These are phyloP conservation scores for Wickerhamiella qilinensis DNA, from an alignment of 805 yeast genomes.

Conservation along the genomic window DNA sequence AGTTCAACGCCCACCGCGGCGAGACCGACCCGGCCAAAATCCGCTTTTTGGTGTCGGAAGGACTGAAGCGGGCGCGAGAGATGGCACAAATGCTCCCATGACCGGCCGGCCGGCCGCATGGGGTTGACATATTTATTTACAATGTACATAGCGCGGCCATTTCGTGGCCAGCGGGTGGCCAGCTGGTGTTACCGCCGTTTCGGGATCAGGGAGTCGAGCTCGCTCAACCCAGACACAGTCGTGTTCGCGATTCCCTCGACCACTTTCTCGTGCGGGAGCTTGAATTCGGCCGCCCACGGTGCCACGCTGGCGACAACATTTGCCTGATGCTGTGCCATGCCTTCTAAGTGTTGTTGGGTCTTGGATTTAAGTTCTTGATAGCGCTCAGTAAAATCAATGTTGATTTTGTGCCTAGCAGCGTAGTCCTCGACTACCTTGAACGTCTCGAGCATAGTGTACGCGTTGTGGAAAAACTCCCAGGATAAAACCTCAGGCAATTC, in stretches of 20 bases:
- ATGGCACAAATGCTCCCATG: slow-evolving; percentile 15
- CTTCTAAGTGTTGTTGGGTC: too few relatives aligned
- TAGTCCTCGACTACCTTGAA: slow-evolving; percentile 8
- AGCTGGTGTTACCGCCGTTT: too few relatives aligned
- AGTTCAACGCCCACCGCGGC: slow-evolving; percentile 17
- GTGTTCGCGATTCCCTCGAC: background rate
- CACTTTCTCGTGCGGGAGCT: background rate
- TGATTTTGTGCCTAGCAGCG: slow-evolving; percentile 6
- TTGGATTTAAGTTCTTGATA: too few relatives aligned
- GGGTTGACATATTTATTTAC: too few relatives aligned
- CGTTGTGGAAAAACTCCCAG: slow-evolving; percentile 18
- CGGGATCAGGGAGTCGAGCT: too few relatives aligned
- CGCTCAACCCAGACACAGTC: background rate
- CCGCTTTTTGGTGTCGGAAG: slow-evolving; percentile 20
- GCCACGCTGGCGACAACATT: too few relatives aligned
- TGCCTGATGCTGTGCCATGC: too few relatives aligned
- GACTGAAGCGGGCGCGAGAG: slow-evolving; percentile 20
- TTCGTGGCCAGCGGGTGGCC: too few relatives aligned
- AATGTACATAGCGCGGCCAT: too few relatives aligned
- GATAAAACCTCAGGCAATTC: slow-evolving; percentile 3
- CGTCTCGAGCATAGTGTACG: slow-evolving; percentile 17
- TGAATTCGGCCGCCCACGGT: background rate
- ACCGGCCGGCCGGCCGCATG: too few relatives aligned
- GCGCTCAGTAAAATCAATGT: too few relatives aligned
- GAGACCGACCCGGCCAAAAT: slow-evolving; percentile 20